Conservation (phyloP, 495 filamentous ascomycete species). For the Penicillium egyptiacum region DNA sequence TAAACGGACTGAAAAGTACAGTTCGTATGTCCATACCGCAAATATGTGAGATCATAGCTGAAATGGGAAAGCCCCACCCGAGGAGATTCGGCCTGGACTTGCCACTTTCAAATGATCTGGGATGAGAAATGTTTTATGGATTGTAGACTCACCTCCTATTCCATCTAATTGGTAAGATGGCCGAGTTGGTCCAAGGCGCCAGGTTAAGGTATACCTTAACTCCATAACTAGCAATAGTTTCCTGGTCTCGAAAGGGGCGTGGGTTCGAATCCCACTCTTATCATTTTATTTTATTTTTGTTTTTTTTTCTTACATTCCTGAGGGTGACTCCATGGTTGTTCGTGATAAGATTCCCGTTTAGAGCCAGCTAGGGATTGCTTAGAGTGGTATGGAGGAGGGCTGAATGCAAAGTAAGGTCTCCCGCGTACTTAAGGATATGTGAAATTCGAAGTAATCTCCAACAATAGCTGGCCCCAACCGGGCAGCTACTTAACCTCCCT, state of each 20-base stretch:
- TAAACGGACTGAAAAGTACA: neutral
- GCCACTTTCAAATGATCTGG: neutral
- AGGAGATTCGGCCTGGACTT: constrained; percentile 2
- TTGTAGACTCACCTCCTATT: fast-evolving
- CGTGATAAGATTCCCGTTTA: too few relatives aligned
- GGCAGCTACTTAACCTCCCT: too few relatives aligned
- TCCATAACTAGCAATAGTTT: constrained; percentile 12
- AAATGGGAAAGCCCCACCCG: constrained; percentile 6
- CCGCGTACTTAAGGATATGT: too few relatives aligned
- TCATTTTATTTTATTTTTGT: constrained; percentile 23
- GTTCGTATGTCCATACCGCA: neutral
- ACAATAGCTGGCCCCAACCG: too few relatives aligned
- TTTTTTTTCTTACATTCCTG: too few relatives aligned
- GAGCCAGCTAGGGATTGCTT: too few relatives aligned
- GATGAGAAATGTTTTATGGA: neutral
- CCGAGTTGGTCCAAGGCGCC: constrained; percentile 37
- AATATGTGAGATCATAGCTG: neutral
- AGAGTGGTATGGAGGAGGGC: too few relatives aligned
- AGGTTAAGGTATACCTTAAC: constrained; percentile 36
- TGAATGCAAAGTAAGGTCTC: too few relatives aligned
- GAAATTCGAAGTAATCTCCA: too few relatives aligned
- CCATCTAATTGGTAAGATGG: constrained; percentile 25
- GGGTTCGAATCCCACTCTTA: constrained; percentile 44
- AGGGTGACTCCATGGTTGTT: too few relatives aligned
- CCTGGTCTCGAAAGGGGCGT: constrained; percentile 24